Evolutionary conservation across 1,284 basidiomycete genomes (phyloP).

Genomic region (Moesziomyces parantarcticus): DNA sequence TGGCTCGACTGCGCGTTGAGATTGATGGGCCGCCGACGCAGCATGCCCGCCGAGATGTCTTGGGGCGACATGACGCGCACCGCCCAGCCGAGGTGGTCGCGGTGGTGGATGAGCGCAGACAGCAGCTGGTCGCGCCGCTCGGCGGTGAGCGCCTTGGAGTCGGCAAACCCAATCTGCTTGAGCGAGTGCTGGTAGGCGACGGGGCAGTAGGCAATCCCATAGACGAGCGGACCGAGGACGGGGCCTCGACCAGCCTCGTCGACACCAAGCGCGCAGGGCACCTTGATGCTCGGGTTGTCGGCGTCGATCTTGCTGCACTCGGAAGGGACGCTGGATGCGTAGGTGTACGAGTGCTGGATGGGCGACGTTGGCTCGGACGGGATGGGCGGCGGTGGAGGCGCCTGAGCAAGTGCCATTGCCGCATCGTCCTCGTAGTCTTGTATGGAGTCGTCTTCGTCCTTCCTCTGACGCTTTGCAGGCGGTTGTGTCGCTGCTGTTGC

Average conservation of each 20-base stretch:
- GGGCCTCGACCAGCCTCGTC: constrained; percentile 97
- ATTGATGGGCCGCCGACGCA: constrained; percentile 83
- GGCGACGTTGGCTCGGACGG: constrained; percentile 34
- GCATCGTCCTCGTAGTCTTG: constrained; percentile 9
- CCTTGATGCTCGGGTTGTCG: constrained; percentile 23
- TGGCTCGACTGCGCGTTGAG: constrained; percentile 92
- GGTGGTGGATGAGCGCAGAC: constrained; percentile 54
- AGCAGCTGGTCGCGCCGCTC: constrained; percentile 68
- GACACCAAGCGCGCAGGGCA: constrained; percentile 76
- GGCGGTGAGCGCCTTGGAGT: constrained; percentile 89
- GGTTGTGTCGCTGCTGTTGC: background rate
- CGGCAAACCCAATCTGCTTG: constrained; percentile 87
- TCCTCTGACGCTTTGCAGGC: constrained; percentile 10
- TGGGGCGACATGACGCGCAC: constrained; percentile 85
- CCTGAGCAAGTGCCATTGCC: constrained; percentile 1
- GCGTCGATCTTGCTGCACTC: constrained; percentile 31
- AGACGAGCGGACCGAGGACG: constrained; percentile 90
- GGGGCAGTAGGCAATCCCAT: constrained; percentile 93
- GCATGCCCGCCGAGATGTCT: constrained; percentile 91
- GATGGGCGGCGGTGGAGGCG: constrained; percentile 40
- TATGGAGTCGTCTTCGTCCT: constrained; percentile 9
- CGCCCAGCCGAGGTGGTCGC: constrained; percentile 75
- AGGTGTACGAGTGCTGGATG: constrained; percentile 43
- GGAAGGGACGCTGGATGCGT: constrained; percentile 32
- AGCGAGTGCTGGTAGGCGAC: constrained; percentile 78